These are phyloP conservation scores for Lasiosphaeria miniovina DNA, from an alignment of 495 filamentous ascomycete species.

Conservation along the genomic window DNA sequence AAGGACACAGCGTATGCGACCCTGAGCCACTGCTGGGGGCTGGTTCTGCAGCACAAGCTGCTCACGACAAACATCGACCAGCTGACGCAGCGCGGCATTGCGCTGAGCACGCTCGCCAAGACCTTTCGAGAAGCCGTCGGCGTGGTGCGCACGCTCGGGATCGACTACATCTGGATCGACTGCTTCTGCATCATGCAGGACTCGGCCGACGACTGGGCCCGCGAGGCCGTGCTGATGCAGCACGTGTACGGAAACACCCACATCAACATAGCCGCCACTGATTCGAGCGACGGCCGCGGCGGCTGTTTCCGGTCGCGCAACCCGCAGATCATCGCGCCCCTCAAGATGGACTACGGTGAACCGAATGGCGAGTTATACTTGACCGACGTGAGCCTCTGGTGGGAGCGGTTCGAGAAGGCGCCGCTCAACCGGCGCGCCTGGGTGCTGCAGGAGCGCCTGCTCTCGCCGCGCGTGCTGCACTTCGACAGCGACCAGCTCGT, in stretches of 20 bases:
- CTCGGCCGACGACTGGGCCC: conserved; percentile 18
- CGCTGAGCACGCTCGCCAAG: no score
- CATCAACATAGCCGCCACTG: conserved; percentile 20
- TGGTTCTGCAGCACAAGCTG: no score
- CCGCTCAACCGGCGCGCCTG: conserved; percentile 24
- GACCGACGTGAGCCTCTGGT: background rate
- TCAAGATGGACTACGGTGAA: background rate
- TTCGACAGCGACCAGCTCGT: conserved; percentile 22
- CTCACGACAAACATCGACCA: no score
- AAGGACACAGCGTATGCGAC: no score
- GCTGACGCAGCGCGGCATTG: no score
- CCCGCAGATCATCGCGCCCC: background rate
- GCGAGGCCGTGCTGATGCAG: conserved; percentile 17
- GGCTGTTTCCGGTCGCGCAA: conserved; percentile 3
- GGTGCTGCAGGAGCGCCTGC: conserved; percentile 32
- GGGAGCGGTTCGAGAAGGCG: background rate
- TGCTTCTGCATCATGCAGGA: conserved; percentile 14
- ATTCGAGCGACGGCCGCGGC: background rate
- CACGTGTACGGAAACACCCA: conserved; percentile 16
- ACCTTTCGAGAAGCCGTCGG: conserved; percentile 11
- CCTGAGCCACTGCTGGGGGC: no score
- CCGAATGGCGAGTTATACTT: background rate
- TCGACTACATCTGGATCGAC: conserved; percentile 30
- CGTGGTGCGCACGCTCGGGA: conserved; percentile 6
- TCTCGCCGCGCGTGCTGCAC: conserved; percentile 22